phyloP scores from a whole-genome alignment of 2,329 filamentous ascomycete species.

The Endoconidiophora laricicola region DNA sequence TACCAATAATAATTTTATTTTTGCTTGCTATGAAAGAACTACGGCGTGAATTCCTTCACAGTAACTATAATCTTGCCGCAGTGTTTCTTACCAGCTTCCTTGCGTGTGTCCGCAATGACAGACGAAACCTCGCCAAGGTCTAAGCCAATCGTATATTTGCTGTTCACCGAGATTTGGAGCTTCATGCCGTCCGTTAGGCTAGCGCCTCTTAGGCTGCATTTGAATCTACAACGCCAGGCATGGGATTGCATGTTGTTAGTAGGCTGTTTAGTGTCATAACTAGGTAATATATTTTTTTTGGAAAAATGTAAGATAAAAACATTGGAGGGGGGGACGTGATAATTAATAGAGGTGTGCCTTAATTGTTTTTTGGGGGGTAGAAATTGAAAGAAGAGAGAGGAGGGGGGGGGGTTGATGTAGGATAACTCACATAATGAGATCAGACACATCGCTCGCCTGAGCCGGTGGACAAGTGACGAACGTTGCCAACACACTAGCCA shows the following conservation, averaged over 20 bases:
- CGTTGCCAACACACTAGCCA: constrained; percentile 27
- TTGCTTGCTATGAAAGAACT: background rate
- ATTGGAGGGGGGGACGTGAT: no score
- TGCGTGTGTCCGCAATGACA: constrained; percentile 18
- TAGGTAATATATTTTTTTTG: no score
- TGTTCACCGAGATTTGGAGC: background rate
- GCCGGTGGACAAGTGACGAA: constrained; percentile 27
- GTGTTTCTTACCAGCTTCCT: constrained; percentile 1
- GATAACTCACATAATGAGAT: constrained; percentile 25
- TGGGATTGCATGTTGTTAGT: constrained; percentile 4
- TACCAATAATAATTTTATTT: no score
- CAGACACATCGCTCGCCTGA: constrained; percentile 20
- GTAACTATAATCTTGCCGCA: background rate
- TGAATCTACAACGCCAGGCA: background rate
- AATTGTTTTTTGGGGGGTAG: no score
- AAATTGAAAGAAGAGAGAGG: no score
- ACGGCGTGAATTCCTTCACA: background rate
- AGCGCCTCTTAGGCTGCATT: background rate
- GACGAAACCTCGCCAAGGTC: constrained; percentile 23
- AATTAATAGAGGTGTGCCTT: no score
- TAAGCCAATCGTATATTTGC: background rate
- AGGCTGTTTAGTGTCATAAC: background rate
- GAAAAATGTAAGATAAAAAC: no score
- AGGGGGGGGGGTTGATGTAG: background rate
- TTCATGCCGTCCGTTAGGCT: background rate